Base-by-base conservation (phyloP, 768 basidiomycete species). In the Naganishia kalamii region DNA sequence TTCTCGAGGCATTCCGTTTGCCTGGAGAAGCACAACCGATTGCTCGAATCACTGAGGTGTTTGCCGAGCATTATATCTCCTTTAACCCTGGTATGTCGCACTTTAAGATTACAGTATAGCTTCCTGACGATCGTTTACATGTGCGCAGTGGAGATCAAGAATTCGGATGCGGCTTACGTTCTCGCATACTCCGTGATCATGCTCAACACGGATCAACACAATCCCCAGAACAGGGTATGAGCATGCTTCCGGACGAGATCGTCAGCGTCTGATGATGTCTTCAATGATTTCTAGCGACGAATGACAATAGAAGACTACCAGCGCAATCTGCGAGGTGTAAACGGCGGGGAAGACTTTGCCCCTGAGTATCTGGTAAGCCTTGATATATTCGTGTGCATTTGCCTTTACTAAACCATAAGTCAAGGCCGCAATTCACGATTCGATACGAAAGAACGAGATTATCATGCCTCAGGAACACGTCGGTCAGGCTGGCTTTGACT, bases 391-490 rank as follows among this genome's bases (percentile, higher is more conserved):
- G 85, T 59, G 0, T 15, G 7, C 30, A 29, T 12, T 48, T 7
- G 43, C 6, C 21, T 17, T 47, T 15, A 44, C 29, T 37, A 29
- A 8, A 2, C 43, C n/a, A 12, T 8, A 27, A 68, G 13, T 54
- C 10, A 73, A 96, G 93, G 85, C 87, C 81, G 83, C 83, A 47
- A 90, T 98, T 59, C 98, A 91, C 70, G 92, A 98, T 70, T 92
- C 90, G 0, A 96, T 99, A 72, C 86, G 89, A 60, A 92, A 89
- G 78, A 82, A 86, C 46, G 96, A 99, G 80, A 97, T 99, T 62
- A 84, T 98, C 54, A 88, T 99, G 86, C 94, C 96, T 0, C 92
- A 97, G 78, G 96, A 99, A 71, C 96, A 99, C 72, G 89, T 87
- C 10, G 96, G 94, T 1, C 90, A 91, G 74, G 83, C 94, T 48